Evolutionary conservation across 345 rosid species (phyloP).

Genomic region (Arabidopsis suecica): DNA sequence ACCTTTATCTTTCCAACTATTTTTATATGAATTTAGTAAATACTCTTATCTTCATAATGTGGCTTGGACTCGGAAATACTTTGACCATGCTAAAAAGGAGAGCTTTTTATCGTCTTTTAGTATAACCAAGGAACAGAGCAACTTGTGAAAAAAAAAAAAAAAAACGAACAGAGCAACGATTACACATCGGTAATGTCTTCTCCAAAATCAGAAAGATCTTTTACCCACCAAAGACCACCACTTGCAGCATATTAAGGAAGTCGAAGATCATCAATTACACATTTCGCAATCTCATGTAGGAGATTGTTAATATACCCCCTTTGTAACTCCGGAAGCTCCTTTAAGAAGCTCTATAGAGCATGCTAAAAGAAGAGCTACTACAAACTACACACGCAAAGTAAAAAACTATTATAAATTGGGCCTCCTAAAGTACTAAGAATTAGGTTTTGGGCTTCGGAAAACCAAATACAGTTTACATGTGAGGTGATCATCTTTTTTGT

Average conservation of each 20-base stretch:
- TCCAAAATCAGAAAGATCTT: neutral
- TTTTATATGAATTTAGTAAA: neutral
- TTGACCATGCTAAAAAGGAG: neutral
- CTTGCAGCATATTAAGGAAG: neutral
- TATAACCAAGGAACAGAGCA: no score
- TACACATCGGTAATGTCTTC: neutral
- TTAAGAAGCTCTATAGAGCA: neutral
- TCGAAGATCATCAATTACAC: neutral
- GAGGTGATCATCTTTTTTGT: neutral
- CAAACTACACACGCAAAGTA: no score
- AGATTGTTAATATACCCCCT: neutral
- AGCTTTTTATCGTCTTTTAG: neutral
- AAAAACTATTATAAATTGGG: neutral
- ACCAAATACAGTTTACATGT: neutral
- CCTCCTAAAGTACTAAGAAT: neutral
- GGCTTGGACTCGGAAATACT: neutral
- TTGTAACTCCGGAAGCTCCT: neutral
- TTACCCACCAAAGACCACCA: neutral
- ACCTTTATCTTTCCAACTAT: neutral
- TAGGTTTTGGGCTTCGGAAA: slow-evolving; percentile 18
- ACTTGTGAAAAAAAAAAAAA: no score
- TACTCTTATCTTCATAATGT: neutral
- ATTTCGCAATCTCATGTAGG: neutral
- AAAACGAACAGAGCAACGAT: neutral
- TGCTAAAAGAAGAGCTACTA: neutral